Base-by-base conservation (phyloP, 164 flowering plant species). In the Aristolochia contorta region DNA sequence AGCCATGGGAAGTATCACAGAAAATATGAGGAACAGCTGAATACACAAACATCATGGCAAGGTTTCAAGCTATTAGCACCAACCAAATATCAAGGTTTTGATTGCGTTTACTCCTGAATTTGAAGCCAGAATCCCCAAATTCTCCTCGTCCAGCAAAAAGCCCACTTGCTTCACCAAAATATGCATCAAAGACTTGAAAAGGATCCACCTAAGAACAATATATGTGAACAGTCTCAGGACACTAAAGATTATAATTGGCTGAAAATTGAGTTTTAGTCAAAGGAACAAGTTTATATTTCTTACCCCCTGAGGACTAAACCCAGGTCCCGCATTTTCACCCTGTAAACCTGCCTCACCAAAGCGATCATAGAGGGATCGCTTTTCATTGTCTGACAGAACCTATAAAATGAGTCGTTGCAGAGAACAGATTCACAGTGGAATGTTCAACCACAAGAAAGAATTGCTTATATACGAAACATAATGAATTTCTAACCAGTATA, bases 301-400 rank as follows among this genome's bases (percentile, higher is more conserved):
- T 80, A 90, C 97, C 81, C 80, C 87, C 47, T 66, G 76, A 59
- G 90, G 66, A 67, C 71, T 74, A 56, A 62, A 63, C 61, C 65
- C 73, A 16, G 84, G 64, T 46, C 78, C 81, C 61, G 66, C 82
- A 75, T 63, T 78, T 60, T 81, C 89, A 67, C 80, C 87, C 45
- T 69, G 77, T 60, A 90, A 69, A 74, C 92, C 99, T 69, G 80
- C 87, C 82, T 90, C 97, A 72, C 99, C 97, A 86, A 80, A 88
- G 59, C 83, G 90, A 74, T 93, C 99, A 82, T 90, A 90, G 63
- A 80, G 60, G 73, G 90, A 80, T 67, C 95, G 82, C 71, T 88
- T 93, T 73, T 93, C 96, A 70, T 75, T 74, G 75, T 88, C 96
- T 73, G 99, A 90, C 63, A 93, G 74, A 59, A 93, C 97, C 99